Base-by-base conservation (phyloP, 352 stramenopile genomes). In the Globisporangium splendens region DNA sequence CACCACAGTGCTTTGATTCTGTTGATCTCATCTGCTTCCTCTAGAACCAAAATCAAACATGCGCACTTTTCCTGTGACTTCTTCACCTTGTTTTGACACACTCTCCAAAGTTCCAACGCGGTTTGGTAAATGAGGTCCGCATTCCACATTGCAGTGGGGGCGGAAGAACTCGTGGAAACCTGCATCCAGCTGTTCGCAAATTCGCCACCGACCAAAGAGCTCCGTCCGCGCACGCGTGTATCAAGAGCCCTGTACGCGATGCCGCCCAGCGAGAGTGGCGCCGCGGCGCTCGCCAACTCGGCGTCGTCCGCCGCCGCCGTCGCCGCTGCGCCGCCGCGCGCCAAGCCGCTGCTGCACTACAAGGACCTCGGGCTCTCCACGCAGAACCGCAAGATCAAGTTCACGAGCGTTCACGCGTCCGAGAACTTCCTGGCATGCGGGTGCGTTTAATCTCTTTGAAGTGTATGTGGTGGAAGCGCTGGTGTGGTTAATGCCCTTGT, bases 371-470 rank as follows among this genome's bases (percentile, higher is more conserved):
- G 66, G 7, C 52, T 93, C 20, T 58, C 54, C 42, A 80, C 71
- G 38, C 76, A 80, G 58, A 90, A 75, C 59, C 73, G 76, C 55
- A 88, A 91, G 62, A 64, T 81, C 31, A 74, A 67, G 41, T 92
- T 91, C 57, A 93, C 86, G 0, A 90, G 86, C 41, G 80, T 95
- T n/a, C 70, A 93, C 42, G 84, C 83, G 43, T 93, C 84, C 43
- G 82, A 91, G 33, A 92, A 92, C 69, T 95, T 95, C 61, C 61
- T 95, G 17, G 86, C 77, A 0, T 95, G 84, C 53, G 86, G 86
- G 84, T 44, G 21, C 48, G 46, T 20, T 22, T 48, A 31, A 0
- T 22, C 8, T 5, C 41, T 28, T 35, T n/a, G 3, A 33, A 47
- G 46, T 28, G 33, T 41, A n/a, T 54, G 33, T 47, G 22, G 46